Conservation (phyloP, 768 basidiomycete genomes). For the Piloderma croceum region DNA sequence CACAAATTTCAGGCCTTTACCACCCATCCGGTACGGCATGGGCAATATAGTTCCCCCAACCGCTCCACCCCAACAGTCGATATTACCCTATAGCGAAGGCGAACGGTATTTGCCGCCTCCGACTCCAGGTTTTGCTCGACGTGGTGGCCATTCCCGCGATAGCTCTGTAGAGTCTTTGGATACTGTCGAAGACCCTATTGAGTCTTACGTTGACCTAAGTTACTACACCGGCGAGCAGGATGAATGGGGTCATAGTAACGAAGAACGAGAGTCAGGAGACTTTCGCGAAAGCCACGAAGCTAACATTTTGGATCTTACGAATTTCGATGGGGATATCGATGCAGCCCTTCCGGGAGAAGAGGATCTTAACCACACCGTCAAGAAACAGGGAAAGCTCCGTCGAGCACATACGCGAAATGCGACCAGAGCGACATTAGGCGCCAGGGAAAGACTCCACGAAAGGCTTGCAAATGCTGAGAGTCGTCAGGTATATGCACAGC, state of each 20-base stretch:
- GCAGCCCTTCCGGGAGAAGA: constrained; percentile 51
- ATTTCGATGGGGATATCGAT: constrained; percentile 75
- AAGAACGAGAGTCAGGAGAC: constrained; percentile 21
- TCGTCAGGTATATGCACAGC: background rate
- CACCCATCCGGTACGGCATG: constrained; percentile 9
- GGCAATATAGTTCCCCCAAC: constrained; percentile 2
- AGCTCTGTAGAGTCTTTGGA: constrained; percentile 23
- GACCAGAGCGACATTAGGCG: constrained; percentile 6
- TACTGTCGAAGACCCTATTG: constrained; percentile 24
- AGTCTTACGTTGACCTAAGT: constrained; percentile 36
- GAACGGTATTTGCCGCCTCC: constrained; percentile 33
- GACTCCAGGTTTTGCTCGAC: constrained; percentile 20
- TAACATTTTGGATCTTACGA: constrained; percentile 60
- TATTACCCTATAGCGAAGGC: too few relatives aligned
- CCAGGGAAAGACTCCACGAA: too few relatives aligned
- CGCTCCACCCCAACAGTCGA: too few relatives aligned
- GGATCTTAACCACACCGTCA: constrained; percentile 44
- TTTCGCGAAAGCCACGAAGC: constrained; percentile 38
- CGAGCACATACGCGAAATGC: constrained; percentile 39
- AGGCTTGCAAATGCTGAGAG: constrained; percentile 8
- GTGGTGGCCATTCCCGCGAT: constrained; percentile 7
- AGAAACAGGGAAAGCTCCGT: constrained; percentile 57
- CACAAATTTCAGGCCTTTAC: constrained; percentile 44
- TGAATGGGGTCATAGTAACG: constrained; percentile 12
- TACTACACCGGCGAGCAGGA: constrained; percentile 35